phyloP scores from a whole-genome alignment of 2,329 filamentous ascomycete species.

The Botrytis aclada region DNA sequence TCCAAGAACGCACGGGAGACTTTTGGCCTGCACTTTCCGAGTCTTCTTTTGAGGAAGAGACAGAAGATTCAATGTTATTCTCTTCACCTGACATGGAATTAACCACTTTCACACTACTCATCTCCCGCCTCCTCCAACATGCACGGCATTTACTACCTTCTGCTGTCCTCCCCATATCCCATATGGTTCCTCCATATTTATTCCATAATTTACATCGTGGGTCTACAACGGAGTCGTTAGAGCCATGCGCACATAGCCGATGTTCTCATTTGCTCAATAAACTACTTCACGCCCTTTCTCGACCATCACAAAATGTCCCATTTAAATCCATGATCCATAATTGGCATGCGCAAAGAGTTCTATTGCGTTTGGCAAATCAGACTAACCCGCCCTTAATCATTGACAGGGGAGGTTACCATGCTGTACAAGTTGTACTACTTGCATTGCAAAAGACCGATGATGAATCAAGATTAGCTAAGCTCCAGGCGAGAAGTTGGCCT shows the following conservation, averaged over 20 bases:
- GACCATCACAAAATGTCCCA: constrained; percentile 38
- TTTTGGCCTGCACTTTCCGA: neutral
- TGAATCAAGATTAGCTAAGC: constrained; percentile 49
- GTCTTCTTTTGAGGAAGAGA: neutral
- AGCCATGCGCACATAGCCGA: constrained; percentile 19
- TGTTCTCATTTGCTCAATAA: constrained; percentile 43
- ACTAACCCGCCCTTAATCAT: constrained; percentile 51
- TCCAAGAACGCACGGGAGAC: neutral
- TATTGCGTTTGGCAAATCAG: constrained; percentile 51
- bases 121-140: constrained; percentile 31
- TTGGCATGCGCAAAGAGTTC: constrained; percentile 56
- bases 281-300: constrained; percentile 41
- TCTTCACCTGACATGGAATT: constrained; percentile 8
- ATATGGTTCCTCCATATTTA: constrained; percentile 30
- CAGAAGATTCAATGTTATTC: neutral
- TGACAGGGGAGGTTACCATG: constrained; percentile 49
- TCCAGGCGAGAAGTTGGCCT: constrained; percentile 55
- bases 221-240: constrained; percentile 13
- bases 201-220: constrained; percentile 15
- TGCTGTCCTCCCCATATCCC: constrained; percentile 30
- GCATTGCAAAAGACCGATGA: constrained; percentile 51
- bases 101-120: constrained; percentile 13
- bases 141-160: constrained; percentile 33
- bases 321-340: constrained; percentile 45
- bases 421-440: constrained; percentile 53